Percentiles rank a stretch among this genome's conserved stretches.
These are phyloP conservation scores for Cryphonectria naterciae DNA, from an alignment of 2,329 filamentous ascomycete species.

Conservation along the genomic window DNA sequence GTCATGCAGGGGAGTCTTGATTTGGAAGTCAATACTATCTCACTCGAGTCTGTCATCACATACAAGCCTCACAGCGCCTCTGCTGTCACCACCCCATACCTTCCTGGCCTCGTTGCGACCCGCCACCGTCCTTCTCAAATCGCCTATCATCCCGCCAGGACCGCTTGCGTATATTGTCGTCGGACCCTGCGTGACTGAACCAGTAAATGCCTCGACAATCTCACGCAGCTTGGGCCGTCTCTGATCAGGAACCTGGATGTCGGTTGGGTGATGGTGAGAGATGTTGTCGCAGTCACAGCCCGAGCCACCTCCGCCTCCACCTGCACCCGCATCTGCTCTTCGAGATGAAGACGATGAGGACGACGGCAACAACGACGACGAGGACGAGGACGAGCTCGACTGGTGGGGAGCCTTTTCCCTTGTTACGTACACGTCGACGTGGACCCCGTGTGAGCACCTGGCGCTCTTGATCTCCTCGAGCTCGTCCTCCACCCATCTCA, in stretches of 20 bases:
- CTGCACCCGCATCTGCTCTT: not conserved
- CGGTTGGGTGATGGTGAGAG: constrained; percentile 31
- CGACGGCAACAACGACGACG: not conserved
- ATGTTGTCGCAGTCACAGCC: constrained; percentile 33
- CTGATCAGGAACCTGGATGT: constrained; percentile 32
- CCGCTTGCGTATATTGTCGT: constrained; percentile 65
- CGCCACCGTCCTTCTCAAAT: constrained; percentile 59
- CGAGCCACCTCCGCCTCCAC: constrained; percentile 23
- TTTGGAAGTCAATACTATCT: not conserved
- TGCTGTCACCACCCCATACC: constrained; percentile 63
- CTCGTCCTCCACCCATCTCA: constrained; percentile 63
- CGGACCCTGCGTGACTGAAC: constrained; percentile 49
- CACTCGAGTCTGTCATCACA: constrained; percentile 65
- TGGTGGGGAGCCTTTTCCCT: constrained; percentile 45
- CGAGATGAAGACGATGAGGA: not conserved
- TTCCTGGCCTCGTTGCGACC: constrained; percentile 53
- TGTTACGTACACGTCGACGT: constrained; percentile 63
- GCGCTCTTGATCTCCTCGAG: constrained; percentile 52
- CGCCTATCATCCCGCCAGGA: constrained; percentile 62
- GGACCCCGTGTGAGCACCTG: constrained; percentile 45
- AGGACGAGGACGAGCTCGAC: constrained; percentile 27
- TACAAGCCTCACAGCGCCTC: constrained; percentile 58
- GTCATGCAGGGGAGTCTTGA: too few relatives aligned
- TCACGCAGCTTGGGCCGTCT: constrained; percentile 50
- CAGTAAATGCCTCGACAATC: constrained; percentile 54